phyloP scores from a whole-genome alignment of 176 grass and related monocot species.

The Alloteropsis semialata region DNA sequence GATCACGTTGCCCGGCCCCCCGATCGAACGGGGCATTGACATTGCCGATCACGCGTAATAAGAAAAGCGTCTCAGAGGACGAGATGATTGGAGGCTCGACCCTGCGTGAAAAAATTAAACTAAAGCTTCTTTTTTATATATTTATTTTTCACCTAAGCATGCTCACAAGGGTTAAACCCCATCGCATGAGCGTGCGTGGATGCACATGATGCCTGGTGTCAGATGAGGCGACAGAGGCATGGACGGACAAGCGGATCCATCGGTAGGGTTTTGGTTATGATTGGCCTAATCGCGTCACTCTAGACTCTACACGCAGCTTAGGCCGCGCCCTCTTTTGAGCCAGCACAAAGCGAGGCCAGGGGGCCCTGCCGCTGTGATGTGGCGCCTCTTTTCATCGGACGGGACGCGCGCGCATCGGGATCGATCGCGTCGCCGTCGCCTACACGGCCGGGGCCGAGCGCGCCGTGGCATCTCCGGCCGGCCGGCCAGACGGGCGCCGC shows the following conservation, averaged over 20 bases:
- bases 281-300: constrained; percentile 6
- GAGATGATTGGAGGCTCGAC: neutral
- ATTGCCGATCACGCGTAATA: neutral
- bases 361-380: too few species aligned
- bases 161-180: neutral
- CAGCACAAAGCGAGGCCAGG: constrained; percentile 24
- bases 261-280: neutral
- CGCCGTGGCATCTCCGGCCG: neutral
- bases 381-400: constrained; percentile 25
- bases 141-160: too few species aligned
- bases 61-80: neutral
- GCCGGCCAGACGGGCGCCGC: neutral
- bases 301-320: neutral
- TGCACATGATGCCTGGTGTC: neutral
- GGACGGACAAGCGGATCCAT: neutral
- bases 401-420: constrained; percentile 25
- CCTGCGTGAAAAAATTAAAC: neutral
- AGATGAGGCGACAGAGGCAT: neutral
- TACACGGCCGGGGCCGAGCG: neutral
- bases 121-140: neutral
- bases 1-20: too few species aligned
- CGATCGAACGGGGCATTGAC: neutral
- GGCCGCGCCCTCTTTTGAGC: constrained; percentile 24
- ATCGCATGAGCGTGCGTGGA: neutral
- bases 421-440: constrained; percentile 17